A percentile compares a stretch with the other conserved stretches of the same genome.
phyloP scores from a whole-genome alignment of 306 rosid genomes.

The Quercus glauca region DNA sequence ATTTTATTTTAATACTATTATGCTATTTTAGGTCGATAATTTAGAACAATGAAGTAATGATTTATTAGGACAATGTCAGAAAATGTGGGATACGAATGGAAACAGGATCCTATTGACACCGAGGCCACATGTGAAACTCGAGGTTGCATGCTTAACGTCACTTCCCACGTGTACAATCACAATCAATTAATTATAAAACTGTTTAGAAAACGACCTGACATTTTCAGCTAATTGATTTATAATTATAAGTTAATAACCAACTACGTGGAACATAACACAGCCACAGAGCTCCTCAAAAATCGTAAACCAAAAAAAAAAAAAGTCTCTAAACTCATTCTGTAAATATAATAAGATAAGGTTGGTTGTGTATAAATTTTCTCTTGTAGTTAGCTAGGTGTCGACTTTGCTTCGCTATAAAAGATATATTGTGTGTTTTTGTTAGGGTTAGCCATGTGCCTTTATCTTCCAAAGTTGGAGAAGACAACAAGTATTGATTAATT shows the following conservation, averaged over 20 bases:
- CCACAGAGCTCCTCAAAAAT: not conserved
- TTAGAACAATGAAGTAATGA: not conserved
- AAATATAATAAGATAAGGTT: constrained; percentile 13
- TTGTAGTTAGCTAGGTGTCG: too few relatives aligned
- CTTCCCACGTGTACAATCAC: constrained; percentile 12
- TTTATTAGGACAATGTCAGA: not conserved
- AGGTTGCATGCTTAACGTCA: constrained; percentile 7
- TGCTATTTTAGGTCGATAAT: not conserved
- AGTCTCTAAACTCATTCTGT: not conserved
- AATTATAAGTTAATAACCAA: not conserved
- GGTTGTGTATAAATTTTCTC: constrained; percentile 15
- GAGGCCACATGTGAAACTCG: constrained; percentile 43
- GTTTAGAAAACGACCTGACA: constrained; percentile 2
- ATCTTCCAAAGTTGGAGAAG: too few relatives aligned
- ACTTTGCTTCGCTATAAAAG: too few relatives aligned
- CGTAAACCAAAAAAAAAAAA: not conserved
- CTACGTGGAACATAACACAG: constrained; percentile 35
- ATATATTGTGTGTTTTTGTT: too few relatives aligned
- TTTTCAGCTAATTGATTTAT: not conserved
- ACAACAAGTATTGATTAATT: not conserved
- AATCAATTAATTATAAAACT: too few relatives aligned
- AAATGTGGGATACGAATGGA: constrained; percentile 1
- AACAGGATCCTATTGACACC: constrained; percentile 30
- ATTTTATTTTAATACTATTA: too few relatives aligned
- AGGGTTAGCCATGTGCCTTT: too few relatives aligned